Evolutionary conservation across 495 filamentous ascomycete species (phyloP).

Genomic region (Neurospora sp.): DNA sequence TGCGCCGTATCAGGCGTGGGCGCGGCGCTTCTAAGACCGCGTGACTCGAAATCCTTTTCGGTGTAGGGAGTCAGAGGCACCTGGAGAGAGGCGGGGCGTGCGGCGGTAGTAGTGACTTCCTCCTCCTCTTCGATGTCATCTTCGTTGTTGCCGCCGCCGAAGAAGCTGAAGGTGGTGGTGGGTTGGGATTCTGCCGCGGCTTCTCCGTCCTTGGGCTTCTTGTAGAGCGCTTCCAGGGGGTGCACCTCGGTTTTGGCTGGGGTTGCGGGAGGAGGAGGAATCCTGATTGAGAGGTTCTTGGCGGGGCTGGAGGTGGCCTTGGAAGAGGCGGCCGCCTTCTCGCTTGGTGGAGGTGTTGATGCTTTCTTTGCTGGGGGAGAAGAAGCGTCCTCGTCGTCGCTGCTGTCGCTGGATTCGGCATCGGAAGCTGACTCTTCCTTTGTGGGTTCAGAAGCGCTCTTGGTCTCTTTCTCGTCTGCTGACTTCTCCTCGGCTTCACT

Average conservation of each 20-base stretch:
- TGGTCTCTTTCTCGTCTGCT: slow-evolving; percentile 11
- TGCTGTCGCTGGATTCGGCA: background rate
- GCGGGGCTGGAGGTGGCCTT: slow-evolving; percentile 30
- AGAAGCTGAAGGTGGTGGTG: slow-evolving; percentile 35
- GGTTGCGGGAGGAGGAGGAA: slow-evolving; percentile 30
- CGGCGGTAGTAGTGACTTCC: slow-evolving; percentile 12
- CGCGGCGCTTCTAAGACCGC: slow-evolving; percentile 71
- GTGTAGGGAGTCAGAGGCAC: slow-evolving; percentile 74
- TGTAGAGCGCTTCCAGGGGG: slow-evolving; percentile 84
- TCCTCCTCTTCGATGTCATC: slow-evolving; percentile 41
- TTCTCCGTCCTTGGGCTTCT: slow-evolving; percentile 42
- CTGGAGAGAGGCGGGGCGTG: slow-evolving; percentile 11
- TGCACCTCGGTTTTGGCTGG: slow-evolving; percentile 55
- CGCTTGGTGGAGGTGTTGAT: slow-evolving; percentile 9
- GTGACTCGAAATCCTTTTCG: slow-evolving; percentile 61
- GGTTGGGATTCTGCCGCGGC: slow-evolving; percentile 12
- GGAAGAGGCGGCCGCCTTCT: slow-evolving; percentile 11
- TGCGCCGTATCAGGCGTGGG: slow-evolving; percentile 93
- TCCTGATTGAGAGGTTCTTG: slow-evolving; percentile 40
- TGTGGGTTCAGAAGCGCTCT: slow-evolving; percentile 19
- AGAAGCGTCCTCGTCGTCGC: background rate
- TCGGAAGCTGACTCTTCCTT: slow-evolving; percentile 8
- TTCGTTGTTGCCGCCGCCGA: slow-evolving; percentile 30
- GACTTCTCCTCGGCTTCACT: slow-evolving; percentile 4
- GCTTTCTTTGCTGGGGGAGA: background rate